Evolutionary conservation across 1,284 basidiomycete genomes (phyloP), one percentile per base, ranked within the genome.

Genomic region (Sanguinoderma infundibulare): DNA sequence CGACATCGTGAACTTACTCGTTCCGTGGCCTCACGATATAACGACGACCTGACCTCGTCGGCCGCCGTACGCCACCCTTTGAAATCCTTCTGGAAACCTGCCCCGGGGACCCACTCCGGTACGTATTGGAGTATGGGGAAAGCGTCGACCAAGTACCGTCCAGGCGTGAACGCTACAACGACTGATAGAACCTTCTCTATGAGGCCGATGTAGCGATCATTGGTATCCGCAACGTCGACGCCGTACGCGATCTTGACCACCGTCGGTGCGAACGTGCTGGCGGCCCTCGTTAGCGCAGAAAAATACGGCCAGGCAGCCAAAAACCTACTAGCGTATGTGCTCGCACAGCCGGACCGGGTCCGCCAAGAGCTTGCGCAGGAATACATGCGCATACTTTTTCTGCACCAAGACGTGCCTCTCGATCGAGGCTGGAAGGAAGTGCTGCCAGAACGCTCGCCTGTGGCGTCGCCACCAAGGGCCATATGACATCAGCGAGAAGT

Each of bases 91-190:
- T 68, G 61, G 34, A 66, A 63, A 20, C 59, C 60, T 9, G 65
- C 63, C 4, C 70, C 67, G 1, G 70, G 71, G 15, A 69, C 44
- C 71, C 71, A 72, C n/a, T 28, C 24, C 1, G 71, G 70, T 8
- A 68, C 56, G 34, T 62, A 40, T 36, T 54, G 53, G 20, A 71
- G 30, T 47, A 63, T 28, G 4, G 68, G 68, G 20, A 70, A 17
- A 38, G 39, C 40, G 20, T 61, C 57, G 10, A 67, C 47, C 32
- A 61, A 32, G n/a, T 62, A 59, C 47, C 54, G 57, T 5, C 59
- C 59, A 2, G 65, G 39, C 2, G 61, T 40, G 9, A 59, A 57
- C 14, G 56, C 55, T 17, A 54, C 55, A 5, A 68, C 30, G 20
- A 40, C 55, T 1, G 26, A 26, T 10, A 67, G 26, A 3, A 60